These are phyloP conservation scores for Silene latifolia DNA, from an alignment of 148 eudicot species.

Conservation along the genomic window DNA sequence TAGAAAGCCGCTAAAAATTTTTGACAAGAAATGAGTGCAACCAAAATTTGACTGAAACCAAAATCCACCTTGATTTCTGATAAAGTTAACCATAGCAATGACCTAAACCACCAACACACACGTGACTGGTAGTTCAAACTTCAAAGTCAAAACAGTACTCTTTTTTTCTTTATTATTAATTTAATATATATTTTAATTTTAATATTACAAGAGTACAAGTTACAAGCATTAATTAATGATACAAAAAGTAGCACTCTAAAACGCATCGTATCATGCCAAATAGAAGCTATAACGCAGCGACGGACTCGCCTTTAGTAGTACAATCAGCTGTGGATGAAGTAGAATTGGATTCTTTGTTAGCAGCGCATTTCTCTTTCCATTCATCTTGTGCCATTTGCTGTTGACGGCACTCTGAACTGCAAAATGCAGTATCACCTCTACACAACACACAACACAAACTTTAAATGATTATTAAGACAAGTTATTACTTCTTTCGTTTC, in stretches of 20 bases:
- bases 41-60: too few species aligned
- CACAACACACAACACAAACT: neutral
- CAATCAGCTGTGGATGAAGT: constrained; percentile 5
- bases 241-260: neutral
- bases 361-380: constrained; percentile 38
- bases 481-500: too few species aligned
- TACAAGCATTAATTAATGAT: neutral
- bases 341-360: constrained; percentile 15
- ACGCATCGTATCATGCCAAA: constrained; percentile 7
- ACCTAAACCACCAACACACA: too few species aligned
- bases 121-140: too few species aligned
- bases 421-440: constrained; percentile 70
- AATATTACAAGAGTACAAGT: neutral
- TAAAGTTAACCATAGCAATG: too few species aligned
- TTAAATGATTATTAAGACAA: too few species aligned
- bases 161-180: too few species aligned
- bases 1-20: too few species aligned
- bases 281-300: constrained; percentile 19
- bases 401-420: constrained; percentile 69
- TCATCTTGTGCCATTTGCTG: constrained; percentile 68
- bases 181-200: too few species aligned
- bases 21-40: too few species aligned
- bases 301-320: constrained; percentile 5
- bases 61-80: too few species aligned
- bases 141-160: too few species aligned